A percentile compares a stretch with the other conserved stretches of the same genome.
Conservation (phyloP, 805 yeast species). For the Debaryomyces tyrocola region DNA sequence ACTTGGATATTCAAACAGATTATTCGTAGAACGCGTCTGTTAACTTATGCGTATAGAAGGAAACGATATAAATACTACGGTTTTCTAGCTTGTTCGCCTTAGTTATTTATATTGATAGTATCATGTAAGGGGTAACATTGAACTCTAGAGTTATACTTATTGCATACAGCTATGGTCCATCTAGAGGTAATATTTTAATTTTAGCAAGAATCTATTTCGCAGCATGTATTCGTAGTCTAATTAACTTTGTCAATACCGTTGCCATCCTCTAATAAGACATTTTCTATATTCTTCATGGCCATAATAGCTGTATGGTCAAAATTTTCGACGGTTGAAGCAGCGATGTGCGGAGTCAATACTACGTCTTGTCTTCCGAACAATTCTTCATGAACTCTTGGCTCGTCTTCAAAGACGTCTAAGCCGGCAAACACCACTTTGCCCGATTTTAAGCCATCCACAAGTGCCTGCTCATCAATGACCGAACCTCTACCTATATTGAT, state of each 20-base stretch:
- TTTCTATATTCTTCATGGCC: slow-evolving; percentile 57
- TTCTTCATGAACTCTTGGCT: slow-evolving; percentile 54
- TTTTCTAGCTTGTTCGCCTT: too few relatives aligned
- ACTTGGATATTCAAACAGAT: too few relatives aligned
- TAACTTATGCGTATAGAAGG: too few relatives aligned
- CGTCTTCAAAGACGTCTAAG: slow-evolving; percentile 68
- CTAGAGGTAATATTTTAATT: too few relatives aligned
- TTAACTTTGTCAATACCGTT: slow-evolving; percentile 34
- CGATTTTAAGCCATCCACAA: slow-evolving; percentile 56
- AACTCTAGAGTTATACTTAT: too few relatives aligned
- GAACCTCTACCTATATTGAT: slow-evolving; percentile 78
- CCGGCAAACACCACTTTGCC: slow-evolving; percentile 70
- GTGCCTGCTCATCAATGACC: slow-evolving; percentile 65
- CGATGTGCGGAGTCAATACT: slow-evolving; percentile 68
- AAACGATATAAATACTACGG: too few relatives aligned
- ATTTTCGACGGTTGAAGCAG: slow-evolving; percentile 62
- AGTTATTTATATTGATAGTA: too few relatives aligned
- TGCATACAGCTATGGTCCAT: too few relatives aligned
- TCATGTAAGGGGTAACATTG: too few relatives aligned
- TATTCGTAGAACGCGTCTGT: too few relatives aligned
- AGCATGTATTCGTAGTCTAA: slow-evolving; percentile 5
- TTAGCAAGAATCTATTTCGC: too few relatives aligned
- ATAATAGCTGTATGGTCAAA: slow-evolving; percentile 49
- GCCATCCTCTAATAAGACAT: slow-evolving; percentile 41
- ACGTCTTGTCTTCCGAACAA: slow-evolving; percentile 61